Conservation (phyloP, 164 flowering plant species). For the Tetrastigma voinierianum region DNA sequence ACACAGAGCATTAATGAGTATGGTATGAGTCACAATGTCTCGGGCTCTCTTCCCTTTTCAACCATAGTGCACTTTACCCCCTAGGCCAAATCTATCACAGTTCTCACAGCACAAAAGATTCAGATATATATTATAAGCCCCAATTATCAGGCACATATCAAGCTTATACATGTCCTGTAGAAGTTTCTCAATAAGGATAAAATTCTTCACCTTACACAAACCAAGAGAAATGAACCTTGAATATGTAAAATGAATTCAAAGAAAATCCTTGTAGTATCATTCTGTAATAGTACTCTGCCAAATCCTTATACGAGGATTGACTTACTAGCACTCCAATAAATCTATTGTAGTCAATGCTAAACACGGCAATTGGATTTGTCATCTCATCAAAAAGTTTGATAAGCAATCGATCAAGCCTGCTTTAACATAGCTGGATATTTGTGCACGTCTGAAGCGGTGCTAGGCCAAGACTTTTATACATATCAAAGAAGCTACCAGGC, state of each 20-base stretch:
- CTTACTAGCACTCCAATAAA: conserved; percentile 78
- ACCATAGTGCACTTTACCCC: conserved; percentile 52
- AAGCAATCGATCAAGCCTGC: conserved; percentile 70
- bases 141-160: conserved; percentile 67
- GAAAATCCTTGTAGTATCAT: conserved; percentile 72
- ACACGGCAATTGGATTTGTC: conserved; percentile 75
- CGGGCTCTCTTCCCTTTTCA: conserved; percentile 65
- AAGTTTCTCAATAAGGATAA: conserved; percentile 48
- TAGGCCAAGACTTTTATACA: conserved; percentile 51
- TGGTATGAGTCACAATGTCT: conserved; percentile 82
- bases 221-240: conserved; percentile 81
- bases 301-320: conserved; percentile 56
- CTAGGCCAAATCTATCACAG: conserved; percentile 51
- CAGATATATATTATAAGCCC: conserved; percentile 73
- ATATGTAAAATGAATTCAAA: conserved; percentile 69
- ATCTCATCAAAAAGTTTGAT: conserved; percentile 76
- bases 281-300: conserved; percentile 61
- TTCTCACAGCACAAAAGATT: conserved; percentile 63
- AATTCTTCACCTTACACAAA: conserved; percentile 60
- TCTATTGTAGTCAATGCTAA: conserved; percentile 77
- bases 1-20: conserved; percentile 63
- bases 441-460: conserved; percentile 64
- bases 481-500: conserved; percentile 31
- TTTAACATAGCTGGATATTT: conserved; percentile 66
- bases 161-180: conserved; percentile 65